Base-by-base conservation (phyloP, 371 early-diverging fungal genomes). In the Entomophthora muscae region DNA sequence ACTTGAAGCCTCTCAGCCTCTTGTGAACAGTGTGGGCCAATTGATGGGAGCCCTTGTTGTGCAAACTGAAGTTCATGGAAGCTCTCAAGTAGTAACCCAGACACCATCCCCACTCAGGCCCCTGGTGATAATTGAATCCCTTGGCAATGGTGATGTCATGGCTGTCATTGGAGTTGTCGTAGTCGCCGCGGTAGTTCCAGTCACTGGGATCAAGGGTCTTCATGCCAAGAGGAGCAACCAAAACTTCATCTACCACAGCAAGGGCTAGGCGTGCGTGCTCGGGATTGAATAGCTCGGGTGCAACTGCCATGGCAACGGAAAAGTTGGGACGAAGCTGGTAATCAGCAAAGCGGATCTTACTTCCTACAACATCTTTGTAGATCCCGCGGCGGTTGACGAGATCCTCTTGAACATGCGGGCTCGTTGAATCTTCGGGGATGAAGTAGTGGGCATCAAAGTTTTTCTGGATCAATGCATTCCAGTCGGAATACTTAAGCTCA, bases 71-170 rank as follows among this genome's bases (percentile, higher is more conserved):
- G 22, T 74, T 64, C 30, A 87, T 69, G 54, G 84, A 86, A 0
- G 98, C 91, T 13, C 88, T 83, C 61, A 94, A 75, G 71, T 83
- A 95, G 74, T 84, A 93, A 0, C 94, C 95, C 0, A 83, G 76
- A 13, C 80, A 78, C 95, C 95, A 98, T 3, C 95, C 76, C 98
- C 98, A 98, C 79, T 98, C 98, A 27, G 86, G 86, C 2, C 96
- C 98, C 67, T 96, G 91, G 68, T 98, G 97, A 69, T 98, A 98
- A 69, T 98, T 98, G 72, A 85, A 87, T 13, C 98, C 98, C 61
- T 94, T 91, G 1, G 95, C 89, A 0, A 91, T 78, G 23, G 79
- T 72, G 23, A 82, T 74, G 68, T 98, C 95, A 21, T 73, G 73
- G 24, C 88, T 84, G 65, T 95, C 92, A 68, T 98, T 85, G 57